These are phyloP conservation scores for Angomonas deanei DNA, from an alignment of 208 protist genomes.

Conservation along the genomic window DNA sequence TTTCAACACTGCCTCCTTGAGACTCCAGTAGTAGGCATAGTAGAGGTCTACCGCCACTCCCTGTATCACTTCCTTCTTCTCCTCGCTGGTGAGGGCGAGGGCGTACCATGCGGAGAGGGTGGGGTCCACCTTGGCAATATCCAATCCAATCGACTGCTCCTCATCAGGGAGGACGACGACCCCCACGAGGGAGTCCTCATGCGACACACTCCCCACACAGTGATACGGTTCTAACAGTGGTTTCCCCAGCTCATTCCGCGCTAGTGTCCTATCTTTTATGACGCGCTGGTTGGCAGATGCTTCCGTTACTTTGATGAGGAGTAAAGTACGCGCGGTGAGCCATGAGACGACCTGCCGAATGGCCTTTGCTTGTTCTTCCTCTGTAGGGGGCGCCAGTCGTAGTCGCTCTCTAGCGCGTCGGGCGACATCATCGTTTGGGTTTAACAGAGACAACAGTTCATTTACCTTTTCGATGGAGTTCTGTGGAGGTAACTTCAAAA, in stretches of 20 bases:
- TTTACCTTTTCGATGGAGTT: too few relatives aligned
- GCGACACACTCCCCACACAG: background rate
- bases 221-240: too few relatives aligned
- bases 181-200: background rate
- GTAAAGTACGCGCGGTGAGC: background rate
- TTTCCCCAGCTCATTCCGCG: background rate
- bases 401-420: background rate
- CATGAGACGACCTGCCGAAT: background rate
- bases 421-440: background rate
- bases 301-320: too few relatives aligned
- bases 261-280: too few relatives aligned
- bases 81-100: background rate
- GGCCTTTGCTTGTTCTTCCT: background rate
- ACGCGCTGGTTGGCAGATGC: too few relatives aligned
- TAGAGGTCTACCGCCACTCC: too few relatives aligned
- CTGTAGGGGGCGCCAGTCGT: background rate
- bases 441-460: background rate
- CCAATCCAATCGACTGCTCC: background rate
- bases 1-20: constrained; percentile 37
- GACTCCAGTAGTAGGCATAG: constrained; percentile 21
- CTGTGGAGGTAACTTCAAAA: too few relatives aligned
- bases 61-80: too few relatives aligned
- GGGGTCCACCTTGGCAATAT: background rate
- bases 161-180: background rate
- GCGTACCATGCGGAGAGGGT: background rate